These are phyloP conservation scores for Colletotrichum sp. DNA, from an alignment of 2,329 filamentous ascomycete genomes.

Conservation along the genomic window DNA sequence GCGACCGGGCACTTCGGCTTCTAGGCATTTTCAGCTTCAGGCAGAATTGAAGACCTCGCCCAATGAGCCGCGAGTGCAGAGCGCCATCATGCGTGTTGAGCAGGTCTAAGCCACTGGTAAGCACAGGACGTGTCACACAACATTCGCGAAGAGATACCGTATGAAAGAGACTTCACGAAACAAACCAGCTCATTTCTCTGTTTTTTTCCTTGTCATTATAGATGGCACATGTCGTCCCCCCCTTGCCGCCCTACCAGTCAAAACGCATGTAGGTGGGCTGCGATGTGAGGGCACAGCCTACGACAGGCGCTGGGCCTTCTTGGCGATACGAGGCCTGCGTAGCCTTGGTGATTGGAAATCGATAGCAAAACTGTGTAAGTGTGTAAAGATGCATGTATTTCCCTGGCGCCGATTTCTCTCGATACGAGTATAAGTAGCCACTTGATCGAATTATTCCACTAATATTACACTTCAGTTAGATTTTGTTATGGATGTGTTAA, in stretches of 20 bases:
- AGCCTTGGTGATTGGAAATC: not conserved
- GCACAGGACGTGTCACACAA: not conserved
- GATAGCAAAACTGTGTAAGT: rapidly evolving
- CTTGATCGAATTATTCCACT: too few relatives aligned
- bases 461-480: too few relatives aligned
- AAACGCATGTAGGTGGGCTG: too few relatives aligned
- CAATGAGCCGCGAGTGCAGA: not conserved
- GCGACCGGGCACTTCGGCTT: too few relatives aligned
- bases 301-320: not conserved
- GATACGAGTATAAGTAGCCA: too few relatives aligned
- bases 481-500: too few relatives aligned
- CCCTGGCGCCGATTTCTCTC: too few relatives aligned
- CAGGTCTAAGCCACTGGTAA: not conserved
- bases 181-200: too few relatives aligned
- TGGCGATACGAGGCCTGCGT: not conserved
- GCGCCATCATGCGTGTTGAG: not conserved
- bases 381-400: too few relatives aligned
- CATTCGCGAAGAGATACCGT: not conserved
- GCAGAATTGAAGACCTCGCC: rapidly evolving
- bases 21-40: not conserved
- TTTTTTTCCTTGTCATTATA: too few relatives aligned
- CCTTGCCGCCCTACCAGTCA: too few relatives aligned
- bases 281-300: not conserved
- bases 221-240: too few relatives aligned
- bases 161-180: not conserved